Conservation (phyloP, 257 asterid genomes). For the Capsicum baccatum region DNA sequence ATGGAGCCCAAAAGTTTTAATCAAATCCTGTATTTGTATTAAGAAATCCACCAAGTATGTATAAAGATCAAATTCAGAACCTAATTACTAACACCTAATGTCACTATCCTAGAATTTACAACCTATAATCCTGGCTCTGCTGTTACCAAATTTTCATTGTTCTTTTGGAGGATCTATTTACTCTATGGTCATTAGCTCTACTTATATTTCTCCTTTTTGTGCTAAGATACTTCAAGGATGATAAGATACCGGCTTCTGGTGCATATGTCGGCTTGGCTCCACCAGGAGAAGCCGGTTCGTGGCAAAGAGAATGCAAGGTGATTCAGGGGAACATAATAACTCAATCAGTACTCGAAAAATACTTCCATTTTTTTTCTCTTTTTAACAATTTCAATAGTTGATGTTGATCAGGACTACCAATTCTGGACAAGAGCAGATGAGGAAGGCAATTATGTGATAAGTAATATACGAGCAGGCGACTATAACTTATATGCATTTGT, state of each 20-base stretch:
- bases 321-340: constrained; percentile 7
- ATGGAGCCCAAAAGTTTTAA: not conserved
- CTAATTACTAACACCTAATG: not conserved
- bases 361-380: not conserved
- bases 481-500: constrained; percentile 72
- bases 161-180: not conserved
- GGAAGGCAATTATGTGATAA: constrained; percentile 55
- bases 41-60: not conserved
- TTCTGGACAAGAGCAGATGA: constrained; percentile 67
- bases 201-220: not conserved
- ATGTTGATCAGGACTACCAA: constrained; percentile 62
- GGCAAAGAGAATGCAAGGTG: constrained; percentile 83
- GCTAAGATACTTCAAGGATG: constrained; percentile 47
- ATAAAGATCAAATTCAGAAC: too few species aligned
- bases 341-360: not conserved
- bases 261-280: constrained; percentile 70
- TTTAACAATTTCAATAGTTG: not conserved
- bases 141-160: not conserved
- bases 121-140: not conserved
- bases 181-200: not conserved
- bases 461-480: constrained; percentile 56
- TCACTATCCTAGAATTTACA: not conserved
- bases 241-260: constrained; percentile 46
- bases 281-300: constrained; percentile 71
- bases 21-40: not conserved